phyloP scores from a whole-genome alignment of 208 protist species.

The Acanthamoeba sp. region DNA sequence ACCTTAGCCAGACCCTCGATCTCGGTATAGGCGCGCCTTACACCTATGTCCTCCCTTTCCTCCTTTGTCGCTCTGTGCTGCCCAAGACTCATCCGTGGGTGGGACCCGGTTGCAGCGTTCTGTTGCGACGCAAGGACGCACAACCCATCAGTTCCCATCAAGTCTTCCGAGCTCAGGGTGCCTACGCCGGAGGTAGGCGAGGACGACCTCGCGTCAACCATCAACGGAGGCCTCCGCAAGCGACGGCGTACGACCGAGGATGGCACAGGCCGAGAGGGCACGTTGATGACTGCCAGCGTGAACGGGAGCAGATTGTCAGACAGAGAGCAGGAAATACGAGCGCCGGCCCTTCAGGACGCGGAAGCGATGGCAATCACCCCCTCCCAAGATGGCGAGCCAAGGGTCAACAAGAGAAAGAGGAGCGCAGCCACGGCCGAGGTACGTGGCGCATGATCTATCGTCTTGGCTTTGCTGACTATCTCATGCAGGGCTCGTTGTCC shows the following conservation, averaged over 20 bases:
- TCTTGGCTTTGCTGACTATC: too few relatives aligned
- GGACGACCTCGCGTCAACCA: background rate
- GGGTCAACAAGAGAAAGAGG: background rate
- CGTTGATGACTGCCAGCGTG: too few relatives aligned
- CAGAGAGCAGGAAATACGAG: too few relatives aligned
- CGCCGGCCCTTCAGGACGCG: background rate
- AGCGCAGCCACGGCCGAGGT: background rate
- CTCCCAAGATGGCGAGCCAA: background rate
- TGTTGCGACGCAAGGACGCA: background rate
- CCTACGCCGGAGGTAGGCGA: background rate
- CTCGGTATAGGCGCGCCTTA: background rate
- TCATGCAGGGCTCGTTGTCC: background rate
- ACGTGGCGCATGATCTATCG: too few relatives aligned
- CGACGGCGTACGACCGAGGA: constrained; percentile 8
- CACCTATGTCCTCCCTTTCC: background rate
- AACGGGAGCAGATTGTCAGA: too few relatives aligned
- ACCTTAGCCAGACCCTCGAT: background rate
- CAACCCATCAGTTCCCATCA: background rate
- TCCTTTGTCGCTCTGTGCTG: background rate
- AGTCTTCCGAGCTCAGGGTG: background rate
- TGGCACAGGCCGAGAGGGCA: too few relatives aligned
- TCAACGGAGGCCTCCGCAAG: background rate
- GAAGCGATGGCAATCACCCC: background rate
- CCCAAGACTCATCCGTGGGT: too few relatives aligned
- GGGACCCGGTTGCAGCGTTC: background rate